Base-by-base conservation (phyloP, 2,329 filamentous ascomycete species). In the Thelonectria blattea region DNA sequence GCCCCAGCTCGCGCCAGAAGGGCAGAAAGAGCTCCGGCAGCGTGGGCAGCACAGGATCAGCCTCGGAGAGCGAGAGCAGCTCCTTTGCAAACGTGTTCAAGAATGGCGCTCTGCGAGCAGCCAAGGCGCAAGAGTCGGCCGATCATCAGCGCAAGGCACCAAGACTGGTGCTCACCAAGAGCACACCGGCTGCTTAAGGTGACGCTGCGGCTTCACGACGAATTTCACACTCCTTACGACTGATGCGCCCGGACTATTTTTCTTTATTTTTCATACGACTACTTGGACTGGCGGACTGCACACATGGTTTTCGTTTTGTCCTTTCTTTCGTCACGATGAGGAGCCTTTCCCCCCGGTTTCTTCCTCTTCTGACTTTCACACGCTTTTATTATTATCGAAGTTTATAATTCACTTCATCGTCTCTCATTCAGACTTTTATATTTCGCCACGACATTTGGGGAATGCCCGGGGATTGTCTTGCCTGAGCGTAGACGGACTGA, bases 131-230 rank as follows among this genome's bases (percentile, higher is more conserved):
- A 64, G 83, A 87, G 69, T 80, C 79, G 43, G 76, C 78, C 52
- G 83, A 85, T 65, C 82, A 84, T 60, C 88, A 92, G 78, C 91
- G 92, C 78, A 93, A 90, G 82, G 91, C 90, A 68, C 90, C 92
- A 55, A 90, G 93, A 83, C 87, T 97, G 73, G 90, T 97, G 67
- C 85, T 97, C 67, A 93, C 91, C 67, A 93, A 89, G 75, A 69
- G 53, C 63, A 70, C 58, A 5, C 49, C 65, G 15, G 57, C 61
- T 63, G 68, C 63, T 65, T 69, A 62, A 67, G 66, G 66, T 68
- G 62, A 69, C 52, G 64, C 68, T 63, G 62, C 52, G 56, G 56
- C 66, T 56, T 20, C 51, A 56, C 66, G 56, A 60, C 58, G 60
- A 67, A 55, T 59, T 53, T 61, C 59, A 57, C 58, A 59, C 56